Conservation (phyloP, 2,329 filamentous ascomycete genomes). For the Stagonosporopsis rhizophila region DNA sequence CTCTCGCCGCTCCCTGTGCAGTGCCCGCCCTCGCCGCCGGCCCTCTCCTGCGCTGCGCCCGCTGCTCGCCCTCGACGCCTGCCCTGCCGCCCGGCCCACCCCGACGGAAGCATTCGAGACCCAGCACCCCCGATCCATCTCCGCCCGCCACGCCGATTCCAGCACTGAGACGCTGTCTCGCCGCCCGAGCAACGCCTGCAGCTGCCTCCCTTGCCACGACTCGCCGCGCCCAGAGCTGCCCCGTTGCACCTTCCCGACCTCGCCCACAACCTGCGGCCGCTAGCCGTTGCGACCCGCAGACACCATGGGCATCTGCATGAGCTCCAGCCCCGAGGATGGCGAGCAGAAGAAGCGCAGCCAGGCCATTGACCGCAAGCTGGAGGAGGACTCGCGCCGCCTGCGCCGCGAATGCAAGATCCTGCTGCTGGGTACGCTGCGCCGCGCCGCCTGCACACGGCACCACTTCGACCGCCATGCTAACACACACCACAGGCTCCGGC, state of each 20-base stretch:
- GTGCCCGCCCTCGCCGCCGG: background rate
- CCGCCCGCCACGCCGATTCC: conserved; percentile 34
- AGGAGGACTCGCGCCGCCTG: conserved; percentile 92
- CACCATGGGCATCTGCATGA: conserved; percentile 94
- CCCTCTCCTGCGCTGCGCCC: conserved; percentile 8
- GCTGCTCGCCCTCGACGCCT: background rate
- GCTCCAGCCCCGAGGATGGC: conserved; percentile 81
- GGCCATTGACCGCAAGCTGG: conserved; percentile 89
- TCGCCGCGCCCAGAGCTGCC: conserved; percentile 40
- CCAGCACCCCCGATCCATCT: conserved; percentile 16
- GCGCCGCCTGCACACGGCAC: background rate
- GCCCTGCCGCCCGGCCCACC: conserved; percentile 18
- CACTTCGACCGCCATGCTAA: conserved; percentile 31
- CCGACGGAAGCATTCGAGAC: conserved; percentile 35
- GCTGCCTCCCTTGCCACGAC: conserved; percentile 37
- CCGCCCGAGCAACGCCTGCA: conserved; percentile 20
- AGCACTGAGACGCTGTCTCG: conserved; percentile 30
- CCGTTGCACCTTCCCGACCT: conserved; percentile 25
- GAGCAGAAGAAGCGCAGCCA: conserved; percentile 97
- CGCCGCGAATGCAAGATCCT: conserved; percentile 99
- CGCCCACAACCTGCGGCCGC: conserved; percentile 37
- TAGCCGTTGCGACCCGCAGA: conserved; percentile 35
- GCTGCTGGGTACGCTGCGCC: conserved; percentile 74
- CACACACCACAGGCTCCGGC: conserved; percentile 74
- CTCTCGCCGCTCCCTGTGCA: background rate